Evolutionary conservation across 768 basidiomycete genomes (phyloP), one percentile per base, ranked within the genome.

Genomic region (Collybia mongolica): DNA sequence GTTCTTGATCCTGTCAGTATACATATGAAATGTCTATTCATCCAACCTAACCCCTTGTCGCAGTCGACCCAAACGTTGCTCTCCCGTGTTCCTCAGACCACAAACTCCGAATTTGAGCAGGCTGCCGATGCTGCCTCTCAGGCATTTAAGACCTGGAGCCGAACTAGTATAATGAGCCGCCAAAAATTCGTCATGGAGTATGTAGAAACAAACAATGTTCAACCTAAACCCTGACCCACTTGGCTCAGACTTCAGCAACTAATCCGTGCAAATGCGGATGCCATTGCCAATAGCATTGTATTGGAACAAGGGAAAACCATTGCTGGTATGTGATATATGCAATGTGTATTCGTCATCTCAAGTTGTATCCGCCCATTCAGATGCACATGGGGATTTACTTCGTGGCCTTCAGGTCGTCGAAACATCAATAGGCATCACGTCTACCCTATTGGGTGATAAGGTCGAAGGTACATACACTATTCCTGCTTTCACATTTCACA

Each of bases 261-360:
- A 23, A 83, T 99, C 49, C 86, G 94, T 39, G 75, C 90, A 64
- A 84, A 98, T 65, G 79, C 86, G 6, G 92, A 93, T 59, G 87
- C 86, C 44, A 79, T 99, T 48, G 95, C 94, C 0, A 77, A 75
- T 38, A 93, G 87, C 58, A 98, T 98, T 48, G 93, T 95, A 20
- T 71, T 98, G 18, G 95, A 98, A 65, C 96, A 98, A 69, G 96
- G 96, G 14, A 98, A 98, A 73, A 99, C 96, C 0, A 69, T 90
- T 38, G 82, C 89, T 55, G 89, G 89, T 89, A 57, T 14, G 69
- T 54, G 39, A 23, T 44, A 18, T 15, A 29, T 66, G 65, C 23
- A 29, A 47, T 26, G 20, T 23, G 49, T 26, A 35, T 29, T 12
- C 28, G 9, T 38, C 38, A 19, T 26, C 39, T 37, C 18, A 35